Percentiles rank a stretch among this genome's conserved stretches.
These are phyloP conservation scores for Bifiguratus adelaidae DNA, from an alignment of 192 early-diverging fungal species.

Conservation along the genomic window DNA sequence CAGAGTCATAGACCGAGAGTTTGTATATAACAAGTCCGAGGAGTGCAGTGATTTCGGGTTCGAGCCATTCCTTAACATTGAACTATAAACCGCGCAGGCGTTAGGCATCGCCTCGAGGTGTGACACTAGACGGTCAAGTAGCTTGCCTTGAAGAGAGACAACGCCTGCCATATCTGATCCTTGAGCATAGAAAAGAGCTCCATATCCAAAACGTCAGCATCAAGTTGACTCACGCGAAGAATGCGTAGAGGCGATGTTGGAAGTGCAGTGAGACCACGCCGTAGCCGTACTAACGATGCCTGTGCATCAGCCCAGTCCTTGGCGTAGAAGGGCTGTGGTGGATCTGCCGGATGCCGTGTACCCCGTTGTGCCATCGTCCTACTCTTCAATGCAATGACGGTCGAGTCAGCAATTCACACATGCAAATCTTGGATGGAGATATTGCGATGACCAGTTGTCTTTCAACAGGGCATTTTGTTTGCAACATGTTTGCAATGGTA, in stretches of 20 bases:
- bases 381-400: too few species aligned
- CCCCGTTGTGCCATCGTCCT: too few species aligned
- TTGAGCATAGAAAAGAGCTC: slow-evolving; percentile 69
- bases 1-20: slow-evolving; percentile 61
- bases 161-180: slow-evolving; percentile 61
- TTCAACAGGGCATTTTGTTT: too few species aligned
- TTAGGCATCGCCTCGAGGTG: neutral
- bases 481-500: too few species aligned
- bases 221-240: slow-evolving; percentile 75
- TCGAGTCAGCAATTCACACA: too few species aligned
- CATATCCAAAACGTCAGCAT: slow-evolving; percentile 70
- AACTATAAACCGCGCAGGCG: slow-evolving; percentile 18
- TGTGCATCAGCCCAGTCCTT: slow-evolving; percentile 39
- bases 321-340: slow-evolving; percentile 24
- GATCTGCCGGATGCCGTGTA: neutral
- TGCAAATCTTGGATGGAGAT: too few species aligned
- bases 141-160: slow-evolving; percentile 59
- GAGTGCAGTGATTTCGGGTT: slow-evolving; percentile 59
- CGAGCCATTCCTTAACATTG: slow-evolving; percentile 44
- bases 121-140: neutral
- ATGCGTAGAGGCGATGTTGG: slow-evolving; percentile 41
- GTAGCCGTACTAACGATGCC: slow-evolving; percentile 27
- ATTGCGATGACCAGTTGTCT: too few species aligned
- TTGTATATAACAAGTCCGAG: slow-evolving; percentile 62
- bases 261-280: slow-evolving; percentile 36